Base-by-base conservation (phyloP, 164 flowering plant species). In the Umbellularia californica region DNA sequence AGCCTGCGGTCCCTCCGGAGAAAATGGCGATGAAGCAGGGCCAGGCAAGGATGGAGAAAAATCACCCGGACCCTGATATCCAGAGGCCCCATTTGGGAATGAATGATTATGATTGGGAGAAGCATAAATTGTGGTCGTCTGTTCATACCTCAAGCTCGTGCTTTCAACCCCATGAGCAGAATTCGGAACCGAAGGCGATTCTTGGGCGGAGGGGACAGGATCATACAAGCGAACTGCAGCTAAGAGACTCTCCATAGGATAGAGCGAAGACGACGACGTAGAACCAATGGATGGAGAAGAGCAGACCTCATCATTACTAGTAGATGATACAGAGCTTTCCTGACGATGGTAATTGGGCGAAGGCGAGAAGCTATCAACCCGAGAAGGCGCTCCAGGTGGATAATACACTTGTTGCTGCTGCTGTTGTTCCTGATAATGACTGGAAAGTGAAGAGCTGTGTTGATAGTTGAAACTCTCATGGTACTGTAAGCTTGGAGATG, bases 191-290 rank as follows among this genome's bases (percentile, higher is more conserved):
- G n/a, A 27, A 11, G 50, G 41, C 35, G 47, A 19, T 12, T 67
- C 69, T 14, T 17, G 50, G 17, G 14, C 69, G 10, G n/a, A 5
- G 12, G 41, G 50, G 47, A 11, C 47, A 13, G 28, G 69, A 30
- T 67, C 69, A 13, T 27, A 15, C 35, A 67, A 28, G 47, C 11
- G 69, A 2, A 67, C n/a, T 5, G 69, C 78, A 33, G 82, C 83
- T 52, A 92, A 35, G 9, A 78, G 84, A 77, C 84, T 79, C 10
- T 92, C 90, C 76, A 90, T 68, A 3, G 84, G 97, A 50, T 92
- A 86, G 24, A 76, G 64, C 23, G 88, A 24, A 68, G 86, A 72
- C 27, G 55, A 15, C 47, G 86, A 71, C 24, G 55, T 9, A 20
- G 65, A 50, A 58, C 2, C 41, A 28, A 72, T 79, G 20, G 60